A percentile compares a stretch with the other conserved stretches of the same genome.
Conservation (phyloP, 1,284 basidiomycete species). For the Sparassis latifolia region DNA sequence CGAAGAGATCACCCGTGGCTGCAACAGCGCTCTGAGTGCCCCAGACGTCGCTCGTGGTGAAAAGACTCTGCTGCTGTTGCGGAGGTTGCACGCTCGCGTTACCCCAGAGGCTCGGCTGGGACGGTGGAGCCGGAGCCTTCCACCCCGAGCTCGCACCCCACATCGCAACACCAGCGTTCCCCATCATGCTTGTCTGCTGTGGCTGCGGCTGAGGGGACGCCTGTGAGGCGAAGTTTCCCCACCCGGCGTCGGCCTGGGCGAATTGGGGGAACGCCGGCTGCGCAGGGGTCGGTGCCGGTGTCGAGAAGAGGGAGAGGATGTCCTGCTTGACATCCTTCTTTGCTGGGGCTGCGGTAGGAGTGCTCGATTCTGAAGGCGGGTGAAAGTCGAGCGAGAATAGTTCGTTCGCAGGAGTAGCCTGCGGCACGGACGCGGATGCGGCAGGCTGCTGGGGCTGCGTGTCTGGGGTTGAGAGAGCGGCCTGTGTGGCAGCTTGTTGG, state of each 20-base stretch:
- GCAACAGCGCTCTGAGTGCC: conserved; percentile 23
- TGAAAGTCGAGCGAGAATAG: conserved; percentile 87
- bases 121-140: conserved; percentile 28
- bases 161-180: conserved; percentile 44
- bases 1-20: conserved; percentile 29
- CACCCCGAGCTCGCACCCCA: conserved; percentile 68
- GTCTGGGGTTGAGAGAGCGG: conserved; percentile 12
- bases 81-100: conserved; percentile 18
- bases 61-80: conserved; percentile 25
- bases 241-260: conserved; percentile 18
- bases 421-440: conserved; percentile 13
- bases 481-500: conserved; percentile 18
- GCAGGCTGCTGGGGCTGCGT: conserved; percentile 14
- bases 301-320: conserved; percentile 82
- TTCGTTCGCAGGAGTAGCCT: conserved; percentile 39
- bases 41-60: conserved; percentile 55
- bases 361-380: conserved; percentile 36
- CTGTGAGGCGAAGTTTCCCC: conserved; percentile 20
- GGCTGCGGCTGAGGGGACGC: conserved; percentile 14
- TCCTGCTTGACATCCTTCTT: conserved; percentile 79
- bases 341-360: conserved; percentile 28
- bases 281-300: conserved; percentile 31
- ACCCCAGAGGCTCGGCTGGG: conserved; percentile 38
- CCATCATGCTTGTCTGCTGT: conserved; percentile 46
- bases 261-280: conserved; percentile 16